Base-by-base conservation (phyloP, 164 flowering plant species). In the Umbilicus rupestris region DNA sequence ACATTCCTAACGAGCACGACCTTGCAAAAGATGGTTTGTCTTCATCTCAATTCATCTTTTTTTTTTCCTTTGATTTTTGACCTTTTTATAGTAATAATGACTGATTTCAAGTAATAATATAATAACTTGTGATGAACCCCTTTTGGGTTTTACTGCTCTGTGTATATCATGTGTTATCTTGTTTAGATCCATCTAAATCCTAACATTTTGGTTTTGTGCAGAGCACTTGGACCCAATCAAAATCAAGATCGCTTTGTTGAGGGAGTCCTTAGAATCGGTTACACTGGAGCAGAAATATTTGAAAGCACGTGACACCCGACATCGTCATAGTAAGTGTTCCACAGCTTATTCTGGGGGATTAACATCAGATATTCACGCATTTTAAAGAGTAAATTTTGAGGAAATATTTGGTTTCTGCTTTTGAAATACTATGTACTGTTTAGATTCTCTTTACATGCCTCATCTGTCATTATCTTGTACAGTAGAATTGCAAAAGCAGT, bases 1-100 rank as follows among this genome's bases (percentile, higher is more conserved):
- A 73, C 37, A 73, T 69, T 20, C 75, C 75, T 1, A 73, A 46
- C 20, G 72, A 69, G 63, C 66, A 73, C 19, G 75, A 73, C 17
- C 66, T 73, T 3, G 75, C 72, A 8, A 69, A 69, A 49, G 72
- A 69, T 42, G 75, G 75, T 72, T 20, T 2, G 71, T 68, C 49
- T 62, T 19, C 24, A 37, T 24, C 24, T 5, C 17, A 29, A 19
- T 5, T 6, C 1, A 22, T 50, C 24, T 24, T 50, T 22, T 24
- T 31, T 10, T 39, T 17, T 33, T 3, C 1, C 11, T 39, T 33
- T n/a, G n/a, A n/a, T n/a, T 62, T 62, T 62, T 7, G 2, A 50
- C 3, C 9, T 22, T 7, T 24, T 41, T 41, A 8, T 41, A 12
- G 44, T 4, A 41, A 11, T 41, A 3, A 41, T 41, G 44, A 10